Base-by-base conservation (phyloP, 768 basidiomycete genomes). In the Termitomyces titanicus region DNA sequence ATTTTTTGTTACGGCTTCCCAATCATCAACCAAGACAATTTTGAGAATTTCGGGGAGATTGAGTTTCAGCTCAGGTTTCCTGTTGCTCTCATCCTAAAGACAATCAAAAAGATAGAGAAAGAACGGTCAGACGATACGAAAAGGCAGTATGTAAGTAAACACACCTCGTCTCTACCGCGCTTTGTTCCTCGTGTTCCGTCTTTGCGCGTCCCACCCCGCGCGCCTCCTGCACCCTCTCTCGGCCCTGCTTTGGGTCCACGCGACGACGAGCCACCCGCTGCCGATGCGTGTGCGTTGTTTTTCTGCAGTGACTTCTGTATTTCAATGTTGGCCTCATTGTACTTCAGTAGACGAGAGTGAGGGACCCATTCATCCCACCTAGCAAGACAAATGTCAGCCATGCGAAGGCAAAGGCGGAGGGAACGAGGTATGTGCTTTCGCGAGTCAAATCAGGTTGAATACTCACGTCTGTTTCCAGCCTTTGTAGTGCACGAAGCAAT, bases 311-410 rank as follows among this genome's bases (percentile, higher is more conserved):
- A 70, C 68, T 93, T 92, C 67, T 98, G 94, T 58, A 85, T 72
- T 22, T 80, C 79, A 33, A 95, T 75, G 63, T 92, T 94, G 40
- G 79, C 75, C 57, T 96, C 92, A 66, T 88, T 92, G 65, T 79
- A 79, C 70, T 98, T 97, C 59, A 97, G 79, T 31, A 98, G 74
- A 5, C 97, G 86, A 22, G 66, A 67, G 22, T 82, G 79, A 2
- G 91, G 89, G 0, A 98, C 96, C 93, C 93, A 98, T 76, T 98
- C 95, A 73, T 97, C 94, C 94, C 94, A 98, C 57, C 94, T 96
- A 38, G 39, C 27, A 25, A 24, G 51, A 46, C 51, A 27, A n/a
- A 25, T 22, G 56, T 47, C 27, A 59, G 44, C n/a, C 17, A 57
- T 38, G 39, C 5, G 37, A 58, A 39, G 42, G 44, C 44, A 29